Percentiles rank a stretch among this genome's conserved stretches.
Conservation (phyloP, 495 filamentous ascomycete genomes). For the Symbiotaphrina buchneri region DNA sequence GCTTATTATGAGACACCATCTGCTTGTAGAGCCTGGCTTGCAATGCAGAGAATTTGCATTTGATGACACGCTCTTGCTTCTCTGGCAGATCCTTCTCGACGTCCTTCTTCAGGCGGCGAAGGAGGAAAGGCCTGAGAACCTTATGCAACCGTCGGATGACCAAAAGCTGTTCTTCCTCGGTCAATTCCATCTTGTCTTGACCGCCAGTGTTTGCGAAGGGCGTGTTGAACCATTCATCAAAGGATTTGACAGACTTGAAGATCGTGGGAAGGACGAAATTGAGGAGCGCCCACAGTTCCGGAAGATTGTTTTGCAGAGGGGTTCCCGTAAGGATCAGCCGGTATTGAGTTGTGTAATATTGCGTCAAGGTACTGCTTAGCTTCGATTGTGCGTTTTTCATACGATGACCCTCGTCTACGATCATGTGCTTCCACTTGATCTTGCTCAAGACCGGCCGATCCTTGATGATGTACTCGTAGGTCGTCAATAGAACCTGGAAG, state of each 20-base stretch:
- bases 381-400: conserved; percentile 99
- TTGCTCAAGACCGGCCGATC: conserved; percentile 85
- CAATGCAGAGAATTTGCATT: conserved; percentile 90
- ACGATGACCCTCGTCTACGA: conserved; percentile 96
- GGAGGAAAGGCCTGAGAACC: conserved; percentile 88
- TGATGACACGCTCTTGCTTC: conserved; percentile 97
- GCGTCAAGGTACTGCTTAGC: conserved; percentile 78
- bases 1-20: conserved; percentile 82
- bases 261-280: conserved; percentile 97
- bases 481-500: conserved; percentile 92
- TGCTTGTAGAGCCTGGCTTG: conserved; percentile 90
- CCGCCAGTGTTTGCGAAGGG: conserved; percentile 96
- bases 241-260: conserved; percentile 97
- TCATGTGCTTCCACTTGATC: conserved; percentile 99
- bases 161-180: conserved; percentile 97
- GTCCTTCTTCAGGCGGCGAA: conserved; percentile 96
- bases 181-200: conserved; percentile 95
- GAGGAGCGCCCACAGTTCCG: conserved; percentile 89
- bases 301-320: conserved; percentile 89
- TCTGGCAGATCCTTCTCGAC: conserved; percentile 96
- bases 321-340: conserved; percentile 95
- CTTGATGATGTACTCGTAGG: conserved; percentile 99
- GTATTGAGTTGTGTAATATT: conserved; percentile 86
- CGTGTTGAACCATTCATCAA: conserved; percentile 99
- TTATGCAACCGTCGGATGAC: conserved; percentile 97